Evolutionary conservation across 306 rosid species (phyloP), one percentile per base, ranked within the genome.

Genomic region (Lathyrus sativus): DNA sequence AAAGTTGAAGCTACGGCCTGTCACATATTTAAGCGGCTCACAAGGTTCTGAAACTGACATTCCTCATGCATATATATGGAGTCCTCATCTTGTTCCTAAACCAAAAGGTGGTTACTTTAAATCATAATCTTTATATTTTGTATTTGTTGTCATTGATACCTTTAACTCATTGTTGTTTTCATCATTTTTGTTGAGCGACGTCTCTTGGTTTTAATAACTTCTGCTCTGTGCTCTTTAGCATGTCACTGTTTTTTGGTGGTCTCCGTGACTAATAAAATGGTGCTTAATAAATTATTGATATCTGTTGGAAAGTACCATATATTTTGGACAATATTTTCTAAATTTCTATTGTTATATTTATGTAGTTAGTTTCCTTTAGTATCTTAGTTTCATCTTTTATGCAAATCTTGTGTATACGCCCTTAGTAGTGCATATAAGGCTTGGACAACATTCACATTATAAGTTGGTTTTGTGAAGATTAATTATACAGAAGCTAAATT

Each of bases 71-170:
- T 95, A 95, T 75, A 95, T 95, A 65, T 95, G 99, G 99, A 95
- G 99, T 81, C 99, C 99, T 62, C 95, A 95, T 78, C 96, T 95
- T 75, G 99, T 90, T 75, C 99, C 99, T 71, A 95, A 95, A 84
- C 99, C 99, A 68, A 95, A 88, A 87, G 99, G 99, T 95, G 58
- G 44, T 44, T 75, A 22, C 62, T 76, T 72, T 73, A 62, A 43
- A 58, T 68, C 72, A 80, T 18, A 62, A 51, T 62, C 50, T 38
- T 72, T 62, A 9, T 12, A 7, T 39, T 60, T 38, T 78, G 33
- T 56, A 31, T 51, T 48, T 75, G 15, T 60, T 45, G 55, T 53
- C 44, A 39, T 62, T 46, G 54, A 66, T 64, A 35, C 58, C 43
- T 15, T 64, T 9, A 31, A 54, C 29, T 48, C 57, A 46, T 11